A percentile compares a stretch with the other conserved stretches of the same genome.
These are phyloP conservation scores for Diospyros lotus DNA, from an alignment of 148 eudicot genomes.

Conservation along the genomic window DNA sequence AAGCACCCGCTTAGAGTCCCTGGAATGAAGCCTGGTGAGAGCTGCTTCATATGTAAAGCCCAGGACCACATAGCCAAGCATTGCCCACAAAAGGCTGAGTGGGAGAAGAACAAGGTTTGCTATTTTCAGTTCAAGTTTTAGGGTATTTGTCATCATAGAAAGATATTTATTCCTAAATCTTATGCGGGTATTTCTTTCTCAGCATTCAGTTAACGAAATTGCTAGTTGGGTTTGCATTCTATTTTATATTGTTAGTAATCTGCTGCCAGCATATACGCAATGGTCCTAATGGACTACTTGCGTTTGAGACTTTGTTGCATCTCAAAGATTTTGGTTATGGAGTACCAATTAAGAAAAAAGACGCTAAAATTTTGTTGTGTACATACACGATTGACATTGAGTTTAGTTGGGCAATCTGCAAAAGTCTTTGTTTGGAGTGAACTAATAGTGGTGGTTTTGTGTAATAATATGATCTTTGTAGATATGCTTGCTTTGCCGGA, in stretches of 20 bases:
- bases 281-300: no score
- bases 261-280: no score
- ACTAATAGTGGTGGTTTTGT: background rate
- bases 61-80: slow-evolving; percentile 75
- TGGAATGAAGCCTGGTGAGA: slow-evolving; percentile 92
- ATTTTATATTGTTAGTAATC: no score
- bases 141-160: no score
- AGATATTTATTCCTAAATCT: no score
- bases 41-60: slow-evolving; percentile 84
- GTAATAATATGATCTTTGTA: slow-evolving; percentile 25
- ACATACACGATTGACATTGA: no score
- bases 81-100: slow-evolving; percentile 73
- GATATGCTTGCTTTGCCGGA: slow-evolving; percentile 87
- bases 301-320: no score
- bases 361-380: no score
- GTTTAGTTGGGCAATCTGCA: background rate
- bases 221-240: background rate
- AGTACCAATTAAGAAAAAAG: no score
- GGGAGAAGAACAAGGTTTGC: slow-evolving; percentile 91
- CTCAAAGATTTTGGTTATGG: no score
- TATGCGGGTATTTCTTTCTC: no score
- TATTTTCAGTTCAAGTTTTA: background rate
- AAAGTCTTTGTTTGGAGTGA: background rate
- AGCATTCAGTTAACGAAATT: no score
- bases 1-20: slow-evolving; percentile 78